Base-by-base conservation (phyloP, 2,329 filamentous ascomycete species). In the Sporothrix globosa region DNA sequence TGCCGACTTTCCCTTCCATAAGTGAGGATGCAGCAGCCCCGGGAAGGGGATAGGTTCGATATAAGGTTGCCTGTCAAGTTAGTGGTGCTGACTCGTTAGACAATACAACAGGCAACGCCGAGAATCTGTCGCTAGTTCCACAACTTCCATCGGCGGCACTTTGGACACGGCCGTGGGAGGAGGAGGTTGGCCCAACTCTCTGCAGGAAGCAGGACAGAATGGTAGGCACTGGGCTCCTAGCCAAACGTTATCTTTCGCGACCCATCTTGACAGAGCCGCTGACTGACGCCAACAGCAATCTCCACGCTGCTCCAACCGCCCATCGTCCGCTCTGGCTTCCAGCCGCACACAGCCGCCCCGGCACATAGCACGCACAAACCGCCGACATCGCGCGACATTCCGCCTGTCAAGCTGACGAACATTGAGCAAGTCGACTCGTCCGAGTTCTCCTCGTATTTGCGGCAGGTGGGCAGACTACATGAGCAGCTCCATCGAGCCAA, bases 301-400 rank as follows among this genome's bases (percentile, higher is more conserved):
- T 97, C 94, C 10, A 97, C 93, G 1, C 86, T 98, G n/a, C 86
- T 98, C 4, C 92, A 97, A 77, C 91, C 93, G 39, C 92, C 95
- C 3, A 97, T 97, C 74, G 89, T 96, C 70, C 89, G 95, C 74
- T 97, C 94, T 2, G 94, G 95, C 70, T 86, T 97, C 66, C 85
- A 93, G 69, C 91, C 94, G 27, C 91, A 96, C 79, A 91, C 90
- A 0, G 85, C 90, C 1, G 88, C 91, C 2, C 87, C 92, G 1
- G 79, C 82, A 10, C 88, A 88, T n/a, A 91, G 88, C 75, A 84
- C 90, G 17, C 92, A 96, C 76, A 95, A 91, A 75, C 90, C 92
- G 17, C 95, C 95, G 0, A 96, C 93, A 0, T 86, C 92, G 21
- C 88, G 88, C 79, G 95, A 99, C 78, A 99, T 99, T 50, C 95